Conservation (phyloP, 352 stramenopile species). For the Phytophthora rubi region DNA sequence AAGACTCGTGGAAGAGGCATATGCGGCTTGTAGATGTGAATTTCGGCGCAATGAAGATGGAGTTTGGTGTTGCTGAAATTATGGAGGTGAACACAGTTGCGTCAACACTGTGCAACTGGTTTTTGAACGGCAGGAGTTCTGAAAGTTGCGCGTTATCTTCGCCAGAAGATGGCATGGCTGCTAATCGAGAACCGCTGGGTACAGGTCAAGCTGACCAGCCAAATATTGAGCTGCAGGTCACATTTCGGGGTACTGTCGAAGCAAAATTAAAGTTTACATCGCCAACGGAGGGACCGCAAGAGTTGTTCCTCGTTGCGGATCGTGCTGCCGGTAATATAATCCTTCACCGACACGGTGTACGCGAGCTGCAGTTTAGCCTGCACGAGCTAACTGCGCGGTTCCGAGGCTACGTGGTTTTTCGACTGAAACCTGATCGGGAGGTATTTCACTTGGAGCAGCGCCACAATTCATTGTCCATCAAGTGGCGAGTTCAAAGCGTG, state of each 20-base stretch:
- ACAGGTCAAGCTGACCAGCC: background rate
- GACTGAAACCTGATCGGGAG: slow-evolving; percentile 62
- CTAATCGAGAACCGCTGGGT: slow-evolving; percentile 14
- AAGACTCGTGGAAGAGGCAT: slow-evolving; percentile 54
- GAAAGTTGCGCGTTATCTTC: slow-evolving; percentile 13
- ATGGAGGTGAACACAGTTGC: slow-evolving; percentile 38
- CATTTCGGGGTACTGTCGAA: slow-evolving; percentile 54
- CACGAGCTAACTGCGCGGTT: slow-evolving; percentile 53
- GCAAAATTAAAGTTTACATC: slow-evolving; percentile 51
- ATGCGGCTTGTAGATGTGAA: slow-evolving; percentile 69
- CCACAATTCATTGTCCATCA: slow-evolving; percentile 43
- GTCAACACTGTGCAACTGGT: slow-evolving; percentile 33
- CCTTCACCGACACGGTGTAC: slow-evolving; percentile 42
- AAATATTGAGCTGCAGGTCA: slow-evolving; percentile 67
- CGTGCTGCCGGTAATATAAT: slow-evolving; percentile 60
- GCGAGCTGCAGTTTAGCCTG: slow-evolving; percentile 62
- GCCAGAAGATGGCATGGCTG: slow-evolving; percentile 28
- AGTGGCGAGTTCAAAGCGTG: slow-evolving; percentile 59
- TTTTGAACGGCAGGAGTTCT: slow-evolving; percentile 21
- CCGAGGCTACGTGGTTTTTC: slow-evolving; percentile 53
- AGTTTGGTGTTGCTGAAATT: slow-evolving; percentile 48
- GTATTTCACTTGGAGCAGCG: slow-evolving; percentile 57
- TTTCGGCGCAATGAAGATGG: slow-evolving; percentile 51
- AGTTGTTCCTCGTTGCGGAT: slow-evolving; percentile 45
- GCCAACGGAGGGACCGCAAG: slow-evolving; percentile 41